Conservation (phyloP, 2,329 filamentous ascomycete genomes). For the Pseudopyrenochaeta lycopersici region DNA sequence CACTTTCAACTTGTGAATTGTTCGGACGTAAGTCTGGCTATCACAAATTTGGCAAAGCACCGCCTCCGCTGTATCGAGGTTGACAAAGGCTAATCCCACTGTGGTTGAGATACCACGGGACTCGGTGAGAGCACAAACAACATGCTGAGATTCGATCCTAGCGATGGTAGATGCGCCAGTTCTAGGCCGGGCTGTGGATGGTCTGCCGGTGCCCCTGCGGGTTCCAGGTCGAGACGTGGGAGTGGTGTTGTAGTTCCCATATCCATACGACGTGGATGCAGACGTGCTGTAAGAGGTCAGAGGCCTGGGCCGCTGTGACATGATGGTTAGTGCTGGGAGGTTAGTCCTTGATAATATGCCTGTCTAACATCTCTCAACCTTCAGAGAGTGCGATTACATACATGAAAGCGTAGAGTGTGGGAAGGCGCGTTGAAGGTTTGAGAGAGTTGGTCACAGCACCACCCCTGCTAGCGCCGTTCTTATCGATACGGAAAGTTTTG, state of each 20-base stretch:
- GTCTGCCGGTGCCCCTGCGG: constrained; percentile 44
- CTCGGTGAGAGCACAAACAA: constrained; percentile 89
- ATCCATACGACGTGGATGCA: constrained; percentile 43
- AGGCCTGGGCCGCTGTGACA: constrained; percentile 34
- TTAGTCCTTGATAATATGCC: constrained; percentile 29
- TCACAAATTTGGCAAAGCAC: constrained; percentile 92
- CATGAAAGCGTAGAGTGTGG: neutral
- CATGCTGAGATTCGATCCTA: constrained; percentile 68
- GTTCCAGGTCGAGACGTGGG: constrained; percentile 46
- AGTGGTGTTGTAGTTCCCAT: constrained; percentile 48
- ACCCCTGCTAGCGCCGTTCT: constrained; percentile 27
- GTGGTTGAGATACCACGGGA: constrained; percentile 86
- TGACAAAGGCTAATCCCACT: constrained; percentile 86
- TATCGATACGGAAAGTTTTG: constrained; percentile 39
- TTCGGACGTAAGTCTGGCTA: constrained; percentile 89
- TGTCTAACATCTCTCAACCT: constrained; percentile 1
- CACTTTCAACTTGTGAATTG: constrained; percentile 84
- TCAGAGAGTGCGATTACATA: neutral
- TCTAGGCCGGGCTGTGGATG: constrained; percentile 59
- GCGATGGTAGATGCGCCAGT: constrained; percentile 67
- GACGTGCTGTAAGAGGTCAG: constrained; percentile 45
- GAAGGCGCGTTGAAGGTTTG: constrained; percentile 14
- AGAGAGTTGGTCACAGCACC: constrained; percentile 27
- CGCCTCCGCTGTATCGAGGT: constrained; percentile 83
- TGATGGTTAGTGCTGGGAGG: constrained; percentile 29